Conservation (phyloP, 2,329 filamentous ascomycete genomes). For the Thermomyces lanuginosus region DNA sequence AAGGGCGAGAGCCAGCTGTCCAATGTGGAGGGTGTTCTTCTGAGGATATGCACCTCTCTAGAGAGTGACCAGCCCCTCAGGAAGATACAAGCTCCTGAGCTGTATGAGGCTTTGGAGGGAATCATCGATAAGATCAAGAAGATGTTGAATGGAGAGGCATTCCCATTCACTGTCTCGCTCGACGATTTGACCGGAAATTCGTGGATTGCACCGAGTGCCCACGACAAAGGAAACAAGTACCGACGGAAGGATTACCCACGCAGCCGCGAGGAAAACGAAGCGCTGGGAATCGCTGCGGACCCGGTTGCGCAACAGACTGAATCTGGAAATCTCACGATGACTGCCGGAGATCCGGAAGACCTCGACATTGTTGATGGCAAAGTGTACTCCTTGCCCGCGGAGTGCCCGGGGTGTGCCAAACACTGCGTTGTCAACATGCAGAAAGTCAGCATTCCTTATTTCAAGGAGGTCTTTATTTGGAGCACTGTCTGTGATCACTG, state of each 20-base stretch:
- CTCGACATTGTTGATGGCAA: conserved; percentile 84
- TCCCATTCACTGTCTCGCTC: conserved; percentile 75
- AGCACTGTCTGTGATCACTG: conserved; percentile 82
- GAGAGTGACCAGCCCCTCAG: conserved; percentile 67
- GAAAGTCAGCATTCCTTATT: conserved; percentile 95
- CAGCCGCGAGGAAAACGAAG: conserved; percentile 70
- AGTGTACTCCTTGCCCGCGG: conserved; percentile 82
- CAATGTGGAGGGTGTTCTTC: conserved; percentile 79
- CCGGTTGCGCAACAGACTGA: conserved; percentile 19
- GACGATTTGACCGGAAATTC: conserved; percentile 93
- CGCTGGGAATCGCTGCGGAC: conserved; percentile 52
- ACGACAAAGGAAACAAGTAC: conserved; percentile 71
- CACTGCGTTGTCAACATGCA: conserved; percentile 90
- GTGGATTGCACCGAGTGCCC: conserved; percentile 75
- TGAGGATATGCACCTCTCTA: conserved; percentile 62
- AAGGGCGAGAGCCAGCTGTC: conserved; percentile 79
- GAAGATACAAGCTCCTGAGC: conserved; percentile 59
- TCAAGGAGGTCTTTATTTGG: conserved; percentile 95
- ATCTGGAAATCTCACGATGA: conserved; percentile 12
- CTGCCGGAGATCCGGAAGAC: conserved; percentile 43
- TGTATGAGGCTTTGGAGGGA: conserved; percentile 60
- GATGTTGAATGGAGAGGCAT: conserved; percentile 61
- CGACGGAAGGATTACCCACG: conserved; percentile 69
- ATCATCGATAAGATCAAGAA: conserved; percentile 57
- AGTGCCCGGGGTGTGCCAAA: conserved; percentile 79